Evolutionary conservation across 1,139 yeast genomes (phyloP), one percentile per base, ranked within the genome.

Genomic region (Wickerhamomyces sp.): DNA sequence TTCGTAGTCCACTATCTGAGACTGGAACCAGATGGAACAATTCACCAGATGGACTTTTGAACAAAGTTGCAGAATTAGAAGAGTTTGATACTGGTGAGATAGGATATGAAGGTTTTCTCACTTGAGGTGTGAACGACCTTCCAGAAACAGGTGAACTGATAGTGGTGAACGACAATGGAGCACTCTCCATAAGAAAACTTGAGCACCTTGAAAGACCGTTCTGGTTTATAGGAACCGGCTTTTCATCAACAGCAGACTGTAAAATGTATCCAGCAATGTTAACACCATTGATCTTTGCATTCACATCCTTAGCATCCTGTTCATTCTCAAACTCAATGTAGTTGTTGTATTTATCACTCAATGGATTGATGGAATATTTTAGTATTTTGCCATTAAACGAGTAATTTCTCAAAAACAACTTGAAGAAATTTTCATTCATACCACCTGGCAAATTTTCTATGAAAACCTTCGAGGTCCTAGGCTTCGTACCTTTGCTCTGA

Each of bases 401-500:
- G 29, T 51, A 50, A 12, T 35, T 38, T 36, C 43, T 45, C 32
- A 51, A 37, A 21, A 51, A 46, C 28, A 47, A 30, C 32, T 49
- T 48, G 40, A 51, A 51, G 27, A 51, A 51, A 23, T 48, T 45
- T 29, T 50, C 54, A 34, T 45, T 47, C 12, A 49, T 40, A 2
- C 41, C 38, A n/a, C 41, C 40, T n/a, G 54, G 51, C 28, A 50
- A 37, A 23, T 49, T 50, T 33, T 47, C 46, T 29, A 51, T 37
- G 23, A 39, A 49, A n/a, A 51, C 31, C 32, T 43, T 49, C 27
- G 16, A 36, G 17, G 31, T 30, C 13, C 12, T 16, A 30, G 14
- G 28, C 25, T 20, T 28, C 33, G 33, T 32, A 28, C 23, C 25
- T 18, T 5, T 28, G n/a, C 17, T n/a, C n/a, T n/a, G n/a, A n/a